Evolutionary conservation across 2,329 filamentous ascomycete species (phyloP).

Genomic region (Cladosporium sp.): DNA sequence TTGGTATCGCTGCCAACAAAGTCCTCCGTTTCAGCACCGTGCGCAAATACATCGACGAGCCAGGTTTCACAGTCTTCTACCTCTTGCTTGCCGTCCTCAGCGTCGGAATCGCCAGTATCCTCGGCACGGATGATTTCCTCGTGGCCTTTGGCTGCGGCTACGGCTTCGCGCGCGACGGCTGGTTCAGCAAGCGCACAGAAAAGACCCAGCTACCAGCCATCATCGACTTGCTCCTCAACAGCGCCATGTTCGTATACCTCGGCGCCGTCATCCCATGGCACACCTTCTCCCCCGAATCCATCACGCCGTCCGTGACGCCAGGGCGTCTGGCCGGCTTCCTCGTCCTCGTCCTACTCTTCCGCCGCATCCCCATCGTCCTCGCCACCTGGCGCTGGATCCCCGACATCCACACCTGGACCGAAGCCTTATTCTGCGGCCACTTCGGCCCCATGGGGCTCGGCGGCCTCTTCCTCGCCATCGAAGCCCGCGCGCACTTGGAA

Average conservation of each 20-base stretch:
- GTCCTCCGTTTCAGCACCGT: constrained; percentile 45
- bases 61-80: constrained; percentile 53
- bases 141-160: constrained; percentile 53
- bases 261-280: constrained; percentile 52
- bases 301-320: constrained; percentile 38
- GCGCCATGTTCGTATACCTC: constrained; percentile 53
- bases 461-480: constrained; percentile 53
- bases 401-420: constrained; percentile 45
- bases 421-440: constrained; percentile 53
- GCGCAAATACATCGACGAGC: constrained; percentile 43
- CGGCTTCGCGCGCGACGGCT: constrained; percentile 51
- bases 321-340: constrained; percentile 44
- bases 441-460: constrained; percentile 56
- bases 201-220: constrained; percentile 45
- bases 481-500: constrained; percentile 50
- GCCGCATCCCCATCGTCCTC: constrained; percentile 49
- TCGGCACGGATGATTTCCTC: constrained; percentile 53
- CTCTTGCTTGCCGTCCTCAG: constrained; percentile 50
- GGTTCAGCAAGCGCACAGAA: constrained; percentile 45
- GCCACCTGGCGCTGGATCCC: constrained; percentile 45
- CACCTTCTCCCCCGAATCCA: constrained; percentile 34
- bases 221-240: constrained; percentile 53
- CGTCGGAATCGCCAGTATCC: constrained; percentile 47
- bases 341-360: constrained; percentile 47
- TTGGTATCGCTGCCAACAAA: constrained; percentile 46